Evolutionary conservation across 2,329 filamentous ascomycete species (phyloP).

Genomic region (Phoma sp.): DNA sequence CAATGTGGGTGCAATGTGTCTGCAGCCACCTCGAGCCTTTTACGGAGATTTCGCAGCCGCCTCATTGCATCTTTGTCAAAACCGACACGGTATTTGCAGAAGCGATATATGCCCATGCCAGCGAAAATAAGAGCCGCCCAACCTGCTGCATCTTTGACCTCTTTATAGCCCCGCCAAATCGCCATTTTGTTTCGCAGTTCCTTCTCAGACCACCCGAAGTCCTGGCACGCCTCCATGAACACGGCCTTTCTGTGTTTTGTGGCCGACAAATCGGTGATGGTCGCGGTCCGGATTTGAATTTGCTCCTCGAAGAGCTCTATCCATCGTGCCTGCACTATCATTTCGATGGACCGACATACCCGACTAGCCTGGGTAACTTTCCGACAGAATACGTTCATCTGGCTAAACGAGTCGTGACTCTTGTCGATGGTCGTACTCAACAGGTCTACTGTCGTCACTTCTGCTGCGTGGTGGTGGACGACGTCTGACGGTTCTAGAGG

Average conservation of each 20-base stretch:
- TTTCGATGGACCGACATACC: constrained; percentile 62
- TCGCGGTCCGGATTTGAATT: constrained; percentile 51
- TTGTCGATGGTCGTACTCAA: constrained; percentile 18
- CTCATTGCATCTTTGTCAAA: constrained; percentile 60
- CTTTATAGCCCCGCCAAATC: constrained; percentile 65
- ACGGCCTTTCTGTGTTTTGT: constrained; percentile 60
- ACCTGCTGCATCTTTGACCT: constrained; percentile 63
- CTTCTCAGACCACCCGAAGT: constrained; percentile 64
- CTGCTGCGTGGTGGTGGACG: constrained; percentile 16
- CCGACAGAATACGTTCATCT: constrained; percentile 53
- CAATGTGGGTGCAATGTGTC: constrained; percentile 60
- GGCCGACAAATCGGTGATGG: constrained; percentile 50
- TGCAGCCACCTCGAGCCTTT: constrained; percentile 60
- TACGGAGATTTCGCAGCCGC: constrained; percentile 52
- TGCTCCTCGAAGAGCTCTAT: constrained; percentile 61
- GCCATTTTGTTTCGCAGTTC: constrained; percentile 61
- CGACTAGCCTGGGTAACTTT: constrained; percentile 59
- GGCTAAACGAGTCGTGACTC: constrained; percentile 41
- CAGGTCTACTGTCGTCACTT: constrained; percentile 17
- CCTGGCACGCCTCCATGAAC: constrained; percentile 60
- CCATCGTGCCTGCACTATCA: constrained; percentile 65
- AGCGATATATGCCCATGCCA: constrained; percentile 64
- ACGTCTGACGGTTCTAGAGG: constrained; percentile 23
- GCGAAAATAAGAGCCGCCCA: constrained; percentile 64
- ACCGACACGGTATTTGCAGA: constrained; percentile 65